Base-by-base conservation (phyloP, 768 basidiomycete species). In the Postia placenta region DNA sequence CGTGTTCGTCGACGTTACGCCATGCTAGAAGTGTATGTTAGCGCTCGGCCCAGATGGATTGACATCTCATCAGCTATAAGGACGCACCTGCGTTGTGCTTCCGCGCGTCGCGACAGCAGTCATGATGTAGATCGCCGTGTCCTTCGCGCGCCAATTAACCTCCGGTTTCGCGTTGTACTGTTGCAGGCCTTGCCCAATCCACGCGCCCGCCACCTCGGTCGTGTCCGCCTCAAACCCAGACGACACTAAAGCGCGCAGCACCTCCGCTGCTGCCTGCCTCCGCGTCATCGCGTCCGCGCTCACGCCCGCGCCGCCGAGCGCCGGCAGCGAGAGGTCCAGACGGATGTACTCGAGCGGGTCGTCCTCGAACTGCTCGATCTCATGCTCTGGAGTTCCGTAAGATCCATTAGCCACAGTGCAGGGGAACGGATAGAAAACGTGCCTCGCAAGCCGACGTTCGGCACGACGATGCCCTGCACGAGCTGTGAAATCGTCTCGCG, bases 301-400 rank as follows among this genome's bases (percentile, higher is more conserved):
- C 52, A 79, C 54, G 60, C 67, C 69, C 36, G 65, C 67, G 2
- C 60, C 61, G 37, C 58, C 58, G 28, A 74, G 65, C 49, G 86
- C 83, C 48, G 74, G 75, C 58, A 78, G 70, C 12, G 92, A 76
- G 23, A 95, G 72, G 59, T 95, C 92, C 36, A 90, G 75, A 19
- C 92, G 84, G 57, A 97, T 89, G 63, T 87, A 98, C 62, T 98
- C 95, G 33, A 95, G 78, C 0, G 96, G 94, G 56, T 96, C 94
- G 52, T 98, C 96, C 67, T 96, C 93, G 60, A 99, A 98, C 64
- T 92, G 85, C 59, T 99, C 96, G 43, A 90, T 76, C 48, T 97
- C 94, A 56, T 92, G 87, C 33, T 87, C 85, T 79, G 49, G 27
- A 30, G 0, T n/a, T n/a, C n/a, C n/a, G 15, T 33, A 33, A 33